Base-by-base conservation (phyloP, 2,329 filamentous ascomycete species). In the Neoarthrinium moseri region DNA sequence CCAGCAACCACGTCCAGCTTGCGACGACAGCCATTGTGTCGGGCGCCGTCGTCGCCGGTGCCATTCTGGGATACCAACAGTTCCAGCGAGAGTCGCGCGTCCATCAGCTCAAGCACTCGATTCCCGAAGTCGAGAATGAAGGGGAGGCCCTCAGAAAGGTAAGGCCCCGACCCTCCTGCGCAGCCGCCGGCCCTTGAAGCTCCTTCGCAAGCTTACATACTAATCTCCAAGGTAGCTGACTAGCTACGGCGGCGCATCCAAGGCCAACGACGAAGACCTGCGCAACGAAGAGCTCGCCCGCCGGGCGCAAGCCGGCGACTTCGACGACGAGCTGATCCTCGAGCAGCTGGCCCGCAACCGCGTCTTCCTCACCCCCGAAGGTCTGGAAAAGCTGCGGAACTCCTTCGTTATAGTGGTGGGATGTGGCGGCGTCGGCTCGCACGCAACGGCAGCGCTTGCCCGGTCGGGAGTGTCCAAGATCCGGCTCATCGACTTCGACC, bases 401-500 rank as follows among this genome's bases (percentile, higher is more conserved):
- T 81, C 92, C 1, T 95, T 95, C 59, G 81, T 99, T 37, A 78
- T 97, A 30, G 81, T 99, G 2, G 91, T 99, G 10, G 94, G 94
- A 4, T 92, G 91, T 55, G 94, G 94, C 52, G 94, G 94, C 33
- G 94, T 99, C 5, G 94, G 94, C 36, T 96, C 91, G 6, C 95
- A 99, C 71, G 91, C 89, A 51, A 81, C 86, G 4, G 86, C 91
- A 2, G 86, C 94, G 4, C 81, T 99, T 23, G 87, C 90, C 5
- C 85, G 94, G 23, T 96, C 91, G 0, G 94, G 94, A 24, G 90
- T 95, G 34, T 85, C 87, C n/a, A 86, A 84, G 57, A 77, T 99
- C 45, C 85, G 94, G 1, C 79, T 99, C 29, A 83, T 99, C 55
- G 94, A 99, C 67, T 99, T 99, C 64, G 94, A 99, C 65, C 94